phyloP scores from a whole-genome alignment of 495 filamentous ascomycete genomes.

The Massariosphaeria phaeospora region DNA sequence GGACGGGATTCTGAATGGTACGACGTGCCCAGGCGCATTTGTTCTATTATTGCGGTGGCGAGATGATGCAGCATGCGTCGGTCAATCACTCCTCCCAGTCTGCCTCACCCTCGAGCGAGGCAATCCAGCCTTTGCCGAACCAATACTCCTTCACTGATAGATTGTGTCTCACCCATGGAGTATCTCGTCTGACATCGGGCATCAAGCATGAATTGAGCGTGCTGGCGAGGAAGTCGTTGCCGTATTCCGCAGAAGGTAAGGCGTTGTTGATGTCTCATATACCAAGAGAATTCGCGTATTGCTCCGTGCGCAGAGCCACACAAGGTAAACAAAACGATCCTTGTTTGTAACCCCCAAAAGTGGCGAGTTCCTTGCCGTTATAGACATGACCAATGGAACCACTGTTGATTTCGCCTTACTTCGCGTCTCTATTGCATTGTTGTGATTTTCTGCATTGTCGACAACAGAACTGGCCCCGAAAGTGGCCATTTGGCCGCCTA shows the following conservation, averaged over 20 bases:
- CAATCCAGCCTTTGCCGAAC: slow-evolving; percentile 24
- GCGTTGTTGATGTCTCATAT: slow-evolving; percentile 23
- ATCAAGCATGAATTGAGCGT: slow-evolving; percentile 12
- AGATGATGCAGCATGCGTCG: slow-evolving; percentile 27
- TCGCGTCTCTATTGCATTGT: background rate
- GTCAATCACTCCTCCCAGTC: slow-evolving; percentile 21
- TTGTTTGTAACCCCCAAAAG: slow-evolving; percentile 3
- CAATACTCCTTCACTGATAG: slow-evolving; percentile 30
- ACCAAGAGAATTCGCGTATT: slow-evolving; percentile 16
- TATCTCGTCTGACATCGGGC: slow-evolving; percentile 22
- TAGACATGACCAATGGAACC: slow-evolving; percentile 24
- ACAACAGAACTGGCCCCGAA: slow-evolving; percentile 15
- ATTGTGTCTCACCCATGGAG: slow-evolving; percentile 31
- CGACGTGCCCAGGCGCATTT: slow-evolving; percentile 16
- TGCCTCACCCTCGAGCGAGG: slow-evolving; percentile 26
- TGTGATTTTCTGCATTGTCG: slow-evolving; percentile 11
- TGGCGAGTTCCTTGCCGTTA: slow-evolving; percentile 2
- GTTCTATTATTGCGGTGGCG: slow-evolving; percentile 29
- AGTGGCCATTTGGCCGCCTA: slow-evolving; percentile 2
- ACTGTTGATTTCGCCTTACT: background rate
- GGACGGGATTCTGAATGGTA: slow-evolving; percentile 20
- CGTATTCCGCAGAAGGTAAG: slow-evolving; percentile 21
- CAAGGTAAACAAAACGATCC: slow-evolving; percentile 22
- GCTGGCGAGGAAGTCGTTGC: slow-evolving; percentile 5
- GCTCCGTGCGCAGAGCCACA: slow-evolving; percentile 20